phyloP scores from a whole-genome alignment of 306 rosid genomes.

The Begonia loranthoides region DNA sequence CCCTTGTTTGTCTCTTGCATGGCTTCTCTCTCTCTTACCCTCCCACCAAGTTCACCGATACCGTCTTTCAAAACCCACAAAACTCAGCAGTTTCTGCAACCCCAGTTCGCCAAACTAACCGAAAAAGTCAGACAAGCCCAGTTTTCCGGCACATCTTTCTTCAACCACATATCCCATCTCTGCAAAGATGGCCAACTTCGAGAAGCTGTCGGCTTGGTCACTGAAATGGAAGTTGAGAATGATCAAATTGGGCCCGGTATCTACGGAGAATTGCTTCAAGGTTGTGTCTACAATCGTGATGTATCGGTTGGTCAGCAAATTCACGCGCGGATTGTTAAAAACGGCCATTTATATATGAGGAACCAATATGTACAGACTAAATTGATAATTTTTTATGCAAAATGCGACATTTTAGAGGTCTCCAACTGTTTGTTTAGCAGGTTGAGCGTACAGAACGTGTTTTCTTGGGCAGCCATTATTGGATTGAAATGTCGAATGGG shows the following conservation, averaged over 20 bases:
- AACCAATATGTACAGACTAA: constrained; percentile 55
- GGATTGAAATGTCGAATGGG: constrained; percentile 51
- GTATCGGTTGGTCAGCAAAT: constrained; percentile 54
- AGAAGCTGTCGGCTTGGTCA: constrained; percentile 29
- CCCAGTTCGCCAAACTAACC: constrained; percentile 16
- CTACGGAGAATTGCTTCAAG: constrained; percentile 67
- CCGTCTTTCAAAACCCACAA: constrained; percentile 11
- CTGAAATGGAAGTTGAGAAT: constrained; percentile 20
- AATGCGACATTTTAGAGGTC: constrained; percentile 27
- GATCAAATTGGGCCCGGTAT: constrained; percentile 29
- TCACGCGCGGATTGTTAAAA: constrained; percentile 51
- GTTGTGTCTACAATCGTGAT: constrained; percentile 55
- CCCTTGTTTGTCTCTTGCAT: constrained; percentile 15
- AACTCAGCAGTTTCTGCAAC: constrained; percentile 6
- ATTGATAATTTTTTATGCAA: constrained; percentile 57
- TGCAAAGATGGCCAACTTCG: constrained; percentile 41
- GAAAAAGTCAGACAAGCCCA: constrained; percentile 10
- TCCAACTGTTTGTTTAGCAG: constrained; percentile 34
- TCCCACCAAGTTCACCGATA: constrained; percentile 10
- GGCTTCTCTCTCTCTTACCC: constrained; percentile 35
- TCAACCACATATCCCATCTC: constrained; percentile 26
- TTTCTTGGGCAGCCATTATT: constrained; percentile 77
- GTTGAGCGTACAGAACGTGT: constrained; percentile 27
- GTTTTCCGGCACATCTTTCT: constrained; percentile 21
- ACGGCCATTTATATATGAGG: constrained; percentile 17